Base-by-base conservation (phyloP, 345 rosid species). In the Citrus unshiu region DNA sequence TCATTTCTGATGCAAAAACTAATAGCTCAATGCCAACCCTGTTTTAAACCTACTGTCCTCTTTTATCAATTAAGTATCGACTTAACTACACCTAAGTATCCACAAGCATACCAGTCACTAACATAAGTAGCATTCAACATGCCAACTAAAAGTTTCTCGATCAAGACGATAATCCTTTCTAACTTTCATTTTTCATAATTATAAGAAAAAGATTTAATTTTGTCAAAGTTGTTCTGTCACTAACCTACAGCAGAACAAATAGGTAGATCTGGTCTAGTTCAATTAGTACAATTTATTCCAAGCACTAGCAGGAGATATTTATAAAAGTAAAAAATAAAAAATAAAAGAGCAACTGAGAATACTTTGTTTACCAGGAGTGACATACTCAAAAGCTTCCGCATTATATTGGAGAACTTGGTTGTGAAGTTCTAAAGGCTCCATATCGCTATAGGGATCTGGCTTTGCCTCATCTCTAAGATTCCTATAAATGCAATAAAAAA, bases 351-450 rank as follows among this genome's bases (percentile, higher is more conserved):
- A 80, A 85, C 77, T 29, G 37, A 82, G 81, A 83, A 82, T 86
- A 75, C 68, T 81, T 91, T 82, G 80, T 86, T 91, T 92, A 92
- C 98, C 97, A 81, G 91, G 89, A 82, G 85, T 85, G 75, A 84
- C 92, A 89, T 88, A 91, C 91, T 95, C 96, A 82, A 93, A 91
- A 82, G 98, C 99, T 72, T 88, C 85, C 13, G 91, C 92, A 85
- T 87, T 83, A 75, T 76, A 89, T 72, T 56, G 92, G 56, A 92
- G 88, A 91, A 95, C 90, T 80, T 85, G 92, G 75, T 85, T 87
- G 82, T 87, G 81, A 82, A 93, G 91, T 73, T 85, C 87, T 80
- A 80, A 83, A 22, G 89, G 89, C 85, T 89, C 90, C 83, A 76
- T 80, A 73, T 76, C 58, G 70, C 74, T 84, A 77, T 43, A 34